Base-by-base conservation (phyloP, 345 rosid genomes). In the Acer yangbiense region DNA sequence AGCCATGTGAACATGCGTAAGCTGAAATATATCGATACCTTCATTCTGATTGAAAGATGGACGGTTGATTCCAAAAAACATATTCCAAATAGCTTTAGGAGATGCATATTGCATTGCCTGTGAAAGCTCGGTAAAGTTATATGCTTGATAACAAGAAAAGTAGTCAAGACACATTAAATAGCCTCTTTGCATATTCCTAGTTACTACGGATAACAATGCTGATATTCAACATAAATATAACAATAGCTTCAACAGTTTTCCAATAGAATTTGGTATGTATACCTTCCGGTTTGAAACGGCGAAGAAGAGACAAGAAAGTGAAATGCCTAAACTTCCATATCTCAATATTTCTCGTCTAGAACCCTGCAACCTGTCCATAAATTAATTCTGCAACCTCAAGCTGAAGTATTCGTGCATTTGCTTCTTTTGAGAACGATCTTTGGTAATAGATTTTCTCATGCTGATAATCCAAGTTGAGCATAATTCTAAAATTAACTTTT, bases 71-170 rank as follows among this genome's bases (percentile, higher is more conserved):
- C 97, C 95, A 74, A 93, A 89, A 77, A 91, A 76, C 78, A 86
- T 25, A 79, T 95, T 93, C 98, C 97, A 92, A 77, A 95, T 70
- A 80, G 93, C 95, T 88, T 93, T 89, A 14, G 95, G 98, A 58
- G 98, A 93, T 78, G 91, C 88, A 88, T 91, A 95, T 69, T 93
- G 98, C 95, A 95, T 93, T 79, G 98, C 92, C 98, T 95, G 82
- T 25, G 84, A 79, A 58, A 43, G 35, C 79, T 78, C 7, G 73
- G 55, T 65, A 69, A 27, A 78, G 35, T 41, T 41, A 13, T 44
- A 52, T 52, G 46, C 39, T 25, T 21, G 25, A 71, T 1, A 55
- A 23, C 39, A 80, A 74, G 52, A n/a, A 10, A 61, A 46, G 17
- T n/a, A 27, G 10, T 57, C 7, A 14, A 4, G 25, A 54, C 32